A percentile compares a stretch with the other conserved stretches of the same genome.
phyloP scores from a whole-genome alignment of 2,329 filamentous ascomycete genomes.

The Talaromyces sp. region DNA sequence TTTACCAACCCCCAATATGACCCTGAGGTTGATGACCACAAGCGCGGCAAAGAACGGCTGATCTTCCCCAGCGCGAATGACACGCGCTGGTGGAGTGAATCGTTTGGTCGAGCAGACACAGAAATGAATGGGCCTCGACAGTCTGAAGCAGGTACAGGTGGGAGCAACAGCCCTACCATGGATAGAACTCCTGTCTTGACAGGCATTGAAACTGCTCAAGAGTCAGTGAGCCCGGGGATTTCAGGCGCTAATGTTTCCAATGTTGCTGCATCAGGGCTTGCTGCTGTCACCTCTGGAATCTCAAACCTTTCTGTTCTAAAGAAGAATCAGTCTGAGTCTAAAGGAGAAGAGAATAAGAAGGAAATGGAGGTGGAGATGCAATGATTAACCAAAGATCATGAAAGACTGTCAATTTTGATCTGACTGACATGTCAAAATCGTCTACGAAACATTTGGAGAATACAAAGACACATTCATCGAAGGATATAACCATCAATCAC shows the following conservation, averaged over 20 bases:
- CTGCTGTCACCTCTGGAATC: constrained; percentile 50
- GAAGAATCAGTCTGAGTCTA: constrained; percentile 31
- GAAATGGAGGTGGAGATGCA: constrained; percentile 57
- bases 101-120: constrained; percentile 81
- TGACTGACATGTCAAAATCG: background rate
- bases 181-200: constrained; percentile 58
- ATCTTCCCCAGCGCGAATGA: constrained; percentile 77
- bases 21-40: constrained; percentile 71
- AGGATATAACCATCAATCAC: too few relatives aligned
- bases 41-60: constrained; percentile 77
- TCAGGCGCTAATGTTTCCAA: constrained; percentile 32
- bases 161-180: constrained; percentile 29
- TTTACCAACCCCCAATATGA: constrained; percentile 85
- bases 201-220: constrained; percentile 62
- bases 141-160: constrained; percentile 48
- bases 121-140: constrained; percentile 83
- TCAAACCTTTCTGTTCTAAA: constrained; percentile 48
- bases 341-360: constrained; percentile 25
- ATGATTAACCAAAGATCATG: constrained; percentile 26
- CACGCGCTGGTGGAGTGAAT: constrained; percentile 90
- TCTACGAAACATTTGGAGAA: background rate
- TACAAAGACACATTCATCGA: background rate
- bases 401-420: background rate
- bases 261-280: constrained; percentile 38
- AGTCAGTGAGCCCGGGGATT: constrained; percentile 52